Evolutionary conservation across 1,139 yeast species (phyloP).

Genomic region (Zygosaccharomyces sapae): DNA sequence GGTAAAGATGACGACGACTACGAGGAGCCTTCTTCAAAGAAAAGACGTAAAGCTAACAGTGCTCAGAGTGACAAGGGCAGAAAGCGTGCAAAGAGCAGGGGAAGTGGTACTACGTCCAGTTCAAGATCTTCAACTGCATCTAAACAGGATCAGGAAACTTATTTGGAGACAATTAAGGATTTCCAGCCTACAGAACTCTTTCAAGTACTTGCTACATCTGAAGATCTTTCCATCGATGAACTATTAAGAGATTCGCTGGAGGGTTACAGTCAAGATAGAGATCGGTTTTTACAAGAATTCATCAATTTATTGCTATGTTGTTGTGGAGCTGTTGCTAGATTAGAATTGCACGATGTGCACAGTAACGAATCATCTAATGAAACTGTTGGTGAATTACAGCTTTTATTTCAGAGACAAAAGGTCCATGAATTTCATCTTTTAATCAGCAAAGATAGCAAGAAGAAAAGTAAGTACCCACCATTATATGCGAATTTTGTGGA

Average conservation of each 20-base stretch:
- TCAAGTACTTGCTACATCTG: constrained; percentile 51
- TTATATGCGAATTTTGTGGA: constrained; percentile 53
- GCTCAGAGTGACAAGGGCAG: constrained; percentile 5
- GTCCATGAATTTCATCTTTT: constrained; percentile 68
- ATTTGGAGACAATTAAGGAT: constrained; percentile 36
- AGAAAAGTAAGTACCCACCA: constrained; percentile 42
- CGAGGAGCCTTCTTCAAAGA: constrained; percentile 14
- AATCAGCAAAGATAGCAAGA: constrained; percentile 44
- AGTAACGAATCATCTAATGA: constrained; percentile 73
- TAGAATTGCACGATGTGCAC: constrained; percentile 72
- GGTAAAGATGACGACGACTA: constrained; percentile 24
- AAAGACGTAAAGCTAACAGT: constrained; percentile 17
- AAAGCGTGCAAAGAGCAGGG: constrained; percentile 12
- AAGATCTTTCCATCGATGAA: constrained; percentile 52
- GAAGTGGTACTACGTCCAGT: constrained; percentile 1
- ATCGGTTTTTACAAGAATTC: constrained; percentile 53
- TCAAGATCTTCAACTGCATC: constrained; percentile 13
- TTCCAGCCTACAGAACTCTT: constrained; percentile 54
- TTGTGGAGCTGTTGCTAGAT: constrained; percentile 63
- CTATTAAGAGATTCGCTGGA: constrained; percentile 70
- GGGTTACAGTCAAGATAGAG: constrained; percentile 43
- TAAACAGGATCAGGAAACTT: constrained; percentile 29
- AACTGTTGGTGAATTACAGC: constrained; percentile 67
- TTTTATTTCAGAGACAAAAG: constrained; percentile 58
- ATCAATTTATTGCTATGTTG: constrained; percentile 66